Percentiles rank a stretch among this genome's conserved stretches.
phyloP scores from a whole-genome alignment of 2,329 filamentous ascomycete species.

The Talaromyces albobiverticillius region DNA sequence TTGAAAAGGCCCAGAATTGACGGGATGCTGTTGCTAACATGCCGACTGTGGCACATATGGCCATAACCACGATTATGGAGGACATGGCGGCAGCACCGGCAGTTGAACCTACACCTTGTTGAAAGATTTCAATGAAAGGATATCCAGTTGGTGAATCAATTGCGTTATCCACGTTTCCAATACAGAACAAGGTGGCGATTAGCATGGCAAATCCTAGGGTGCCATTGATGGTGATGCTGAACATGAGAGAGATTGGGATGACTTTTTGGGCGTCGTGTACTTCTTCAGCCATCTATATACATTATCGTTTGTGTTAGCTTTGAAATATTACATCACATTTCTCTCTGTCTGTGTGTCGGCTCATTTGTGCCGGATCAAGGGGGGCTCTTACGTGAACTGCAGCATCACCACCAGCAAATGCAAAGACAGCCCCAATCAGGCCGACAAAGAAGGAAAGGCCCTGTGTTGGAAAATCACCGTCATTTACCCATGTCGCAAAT shows the following conservation, averaged over 20 bases:
- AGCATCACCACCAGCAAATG: slow-evolving; percentile 24
- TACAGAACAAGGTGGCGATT: slow-evolving; percentile 32
- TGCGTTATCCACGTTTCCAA: slow-evolving; percentile 33
- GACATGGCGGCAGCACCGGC: slow-evolving; percentile 29
- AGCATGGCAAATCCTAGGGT: slow-evolving; percentile 35
- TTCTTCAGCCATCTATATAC: slow-evolving; percentile 38
- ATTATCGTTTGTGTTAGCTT: slow-evolving; percentile 12
- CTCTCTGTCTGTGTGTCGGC: background rate
- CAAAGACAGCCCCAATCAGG: slow-evolving; percentile 19
- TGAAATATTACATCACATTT: background rate
- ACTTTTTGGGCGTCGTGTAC: slow-evolving; percentile 33
- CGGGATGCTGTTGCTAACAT: slow-evolving; percentile 27
- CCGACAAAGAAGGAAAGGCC: slow-evolving; percentile 26
- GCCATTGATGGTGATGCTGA: slow-evolving; percentile 34
- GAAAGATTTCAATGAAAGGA: slow-evolving; percentile 43
- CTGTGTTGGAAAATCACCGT: slow-evolving; percentile 21
- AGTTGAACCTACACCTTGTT: slow-evolving; percentile 41
- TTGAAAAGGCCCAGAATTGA: slow-evolving; percentile 37
- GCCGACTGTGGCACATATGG: slow-evolving; percentile 29
- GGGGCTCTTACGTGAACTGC: slow-evolving; percentile 23
- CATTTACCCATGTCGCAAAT: slow-evolving; percentile 22
- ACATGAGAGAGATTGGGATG: slow-evolving; percentile 36
- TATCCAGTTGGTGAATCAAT: slow-evolving; percentile 32
- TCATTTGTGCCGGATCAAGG: background rate
- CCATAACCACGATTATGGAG: slow-evolving; percentile 30